A percentile compares a stretch with the other conserved stretches of the same genome.
Conservation (phyloP, 1,284 basidiomycete genomes). For the Kwoniella shivajii region DNA sequence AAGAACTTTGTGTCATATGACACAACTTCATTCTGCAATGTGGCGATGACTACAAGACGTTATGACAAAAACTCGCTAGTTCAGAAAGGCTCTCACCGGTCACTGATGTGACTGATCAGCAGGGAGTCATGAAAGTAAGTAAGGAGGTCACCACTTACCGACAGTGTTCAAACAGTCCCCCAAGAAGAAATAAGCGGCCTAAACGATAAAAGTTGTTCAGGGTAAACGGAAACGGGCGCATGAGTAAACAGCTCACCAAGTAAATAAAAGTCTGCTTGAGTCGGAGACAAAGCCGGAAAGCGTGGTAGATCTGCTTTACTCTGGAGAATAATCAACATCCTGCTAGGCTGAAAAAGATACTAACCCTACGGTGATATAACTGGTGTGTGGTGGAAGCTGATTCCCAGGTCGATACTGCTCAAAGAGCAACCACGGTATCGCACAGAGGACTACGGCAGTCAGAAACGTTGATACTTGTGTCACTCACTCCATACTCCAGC, state of each 20-base stretch:
- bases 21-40: slow-evolving; percentile 70
- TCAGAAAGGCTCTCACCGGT: slow-evolving; percentile 14
- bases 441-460: slow-evolving; percentile 63
- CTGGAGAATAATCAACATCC: slow-evolving; percentile 56
- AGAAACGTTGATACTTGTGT: neutral
- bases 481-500: slow-evolving; percentile 71
- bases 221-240: neutral
- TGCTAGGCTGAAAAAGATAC: slow-evolving; percentile 8
- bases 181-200: slow-evolving; percentile 70
- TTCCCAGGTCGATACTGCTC: slow-evolving; percentile 75
- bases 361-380: slow-evolving; percentile 65
- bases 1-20: slow-evolving; percentile 46
- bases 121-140: no score
- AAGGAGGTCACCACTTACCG: slow-evolving; percentile 28
- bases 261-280: slow-evolving; percentile 65
- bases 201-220: slow-evolving; percentile 21
- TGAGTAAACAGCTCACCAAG: slow-evolving; percentile 21
- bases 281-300: slow-evolving; percentile 66
- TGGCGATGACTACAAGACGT: slow-evolving; percentile 66
- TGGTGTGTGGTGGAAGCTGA: slow-evolving; percentile 67
- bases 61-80: neutral
- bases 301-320: slow-evolving; percentile 65
- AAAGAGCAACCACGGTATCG: slow-evolving; percentile 73
- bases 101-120: slow-evolving; percentile 11
- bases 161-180: slow-evolving; percentile 66